Base-by-base conservation (phyloP, 495 filamentous ascomycete genomes). In the Neurospora tetrasperma region DNA sequence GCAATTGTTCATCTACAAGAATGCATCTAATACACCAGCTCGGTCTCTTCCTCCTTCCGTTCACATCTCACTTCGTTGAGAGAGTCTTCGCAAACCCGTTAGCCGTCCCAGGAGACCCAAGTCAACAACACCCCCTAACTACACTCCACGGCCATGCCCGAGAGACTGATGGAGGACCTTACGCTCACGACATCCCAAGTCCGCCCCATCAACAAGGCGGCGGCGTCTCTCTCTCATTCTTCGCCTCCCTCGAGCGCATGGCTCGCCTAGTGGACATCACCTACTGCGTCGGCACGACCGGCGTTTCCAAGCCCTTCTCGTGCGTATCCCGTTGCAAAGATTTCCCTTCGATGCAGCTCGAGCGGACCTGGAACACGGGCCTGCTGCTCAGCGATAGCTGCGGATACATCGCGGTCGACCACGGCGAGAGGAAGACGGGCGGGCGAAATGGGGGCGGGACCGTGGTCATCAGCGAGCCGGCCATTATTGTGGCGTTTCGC, bases 191-290 rank as follows among this genome's bases (percentile, higher is more conserved):
- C 31, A 14, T 41, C 43, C 44, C 71, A 72, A 9, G 9, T 41
- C 40, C 40, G 10, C 40, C 40, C 40, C 40, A 41, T 41, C 40
- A 41, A 41, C 40, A 41, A 41, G 40, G 40, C 40, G 40, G 73
- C 27, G 85, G 83, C 70, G 83, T 97, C 71, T 90, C 92, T 5
- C 74, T 79, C 69, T 78, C 83, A 42, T 87, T 97, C 74, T 98
- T 96, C 83, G 81, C 85, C 71, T 92, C 93, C 16, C 87, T 99
- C 31, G 93, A 97, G 76, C 93, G 96, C 78, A 82, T 94, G 70
- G 88, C 95, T 16, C 90, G 94, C 62, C 85, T 99, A 4, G 95
- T 98, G 39, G 96, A 99, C 75, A 96, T 99, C 69, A 85, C 94
- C 40, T 99, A 99, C 85, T 99, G 96, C 80, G 91, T 98, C 71